phyloP scores from a whole-genome alignment of 371 early-diverging fungal species.

The Apophysomyces variabilis region DNA sequence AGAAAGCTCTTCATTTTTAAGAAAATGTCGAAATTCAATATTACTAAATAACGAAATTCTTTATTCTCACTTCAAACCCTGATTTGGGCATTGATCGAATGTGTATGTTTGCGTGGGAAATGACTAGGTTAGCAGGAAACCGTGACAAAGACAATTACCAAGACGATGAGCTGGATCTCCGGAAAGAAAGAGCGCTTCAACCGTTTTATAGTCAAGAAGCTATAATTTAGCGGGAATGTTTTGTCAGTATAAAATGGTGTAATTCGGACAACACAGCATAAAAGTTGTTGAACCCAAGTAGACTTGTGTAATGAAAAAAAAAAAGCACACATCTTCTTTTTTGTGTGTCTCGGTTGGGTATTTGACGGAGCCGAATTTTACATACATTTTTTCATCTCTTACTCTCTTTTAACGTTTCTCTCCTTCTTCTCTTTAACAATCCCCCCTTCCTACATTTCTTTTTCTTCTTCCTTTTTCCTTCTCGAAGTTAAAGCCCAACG shows the following conservation, averaged over 20 bases:
- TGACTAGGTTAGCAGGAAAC: no score
- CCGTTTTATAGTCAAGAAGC: neutral
- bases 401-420: neutral
- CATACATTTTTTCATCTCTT: neutral
- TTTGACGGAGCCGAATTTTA: slow-evolving; percentile 11
- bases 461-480: neutral
- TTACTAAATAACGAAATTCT: no score
- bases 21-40: neutral
- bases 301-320: slow-evolving; percentile 3
- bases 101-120: no score
- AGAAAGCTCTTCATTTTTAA: neutral
- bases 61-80: no score
- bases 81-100: no score
- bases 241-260: no score
- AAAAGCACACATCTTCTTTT: neutral
- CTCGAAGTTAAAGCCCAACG: neutral
- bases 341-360: neutral
- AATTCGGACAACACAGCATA: no score
- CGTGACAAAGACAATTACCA: no score
- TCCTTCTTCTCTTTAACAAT: neutral
- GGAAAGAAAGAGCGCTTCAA: neutral
- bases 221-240: neutral
- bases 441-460: neutral
- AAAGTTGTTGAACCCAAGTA: neutral
- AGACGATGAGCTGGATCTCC: neutral